phyloP scores from a whole-genome alignment of 176 grass and related monocot species.

The Musa schizocarpa region DNA sequence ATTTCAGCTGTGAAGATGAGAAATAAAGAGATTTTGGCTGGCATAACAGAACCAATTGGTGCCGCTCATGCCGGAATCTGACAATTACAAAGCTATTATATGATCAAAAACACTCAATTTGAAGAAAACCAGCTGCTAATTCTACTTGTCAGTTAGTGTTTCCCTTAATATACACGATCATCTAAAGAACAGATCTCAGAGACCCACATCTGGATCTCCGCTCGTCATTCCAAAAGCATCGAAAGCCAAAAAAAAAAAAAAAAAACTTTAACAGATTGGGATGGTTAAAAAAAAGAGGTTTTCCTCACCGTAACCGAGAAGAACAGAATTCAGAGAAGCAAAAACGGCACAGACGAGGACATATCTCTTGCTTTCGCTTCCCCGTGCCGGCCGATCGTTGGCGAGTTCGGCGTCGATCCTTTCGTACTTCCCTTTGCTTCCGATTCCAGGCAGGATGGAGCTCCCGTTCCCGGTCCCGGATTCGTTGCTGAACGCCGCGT shows the following conservation, averaged over 20 bases:
- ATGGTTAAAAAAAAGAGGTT: not conserved
- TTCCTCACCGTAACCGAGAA: conserved; percentile 54
- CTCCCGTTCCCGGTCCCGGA: not conserved
- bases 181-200: not conserved
- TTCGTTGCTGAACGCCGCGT: not conserved
- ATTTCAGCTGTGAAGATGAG: no score
- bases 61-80: no score
- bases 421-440: conserved; percentile 26
- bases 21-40: no score
- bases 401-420: conserved; percentile 40
- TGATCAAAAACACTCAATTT: no score
- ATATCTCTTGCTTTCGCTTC: conserved; percentile 34
- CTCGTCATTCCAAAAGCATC: not conserved
- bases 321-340: conserved; percentile 74
- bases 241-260: not conserved
- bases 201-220: not conserved
- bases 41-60: no score
- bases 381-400: not conserved
- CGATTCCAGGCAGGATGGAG: not conserved
- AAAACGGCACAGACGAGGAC: conserved; percentile 68
- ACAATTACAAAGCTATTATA: no score
- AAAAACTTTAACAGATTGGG: not conserved
- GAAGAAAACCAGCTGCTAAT: no score
- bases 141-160: no score
- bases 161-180: no score